These are phyloP conservation scores for Linum tenue DNA, from an alignment of 345 rosid genomes.

Conservation along the genomic window DNA sequence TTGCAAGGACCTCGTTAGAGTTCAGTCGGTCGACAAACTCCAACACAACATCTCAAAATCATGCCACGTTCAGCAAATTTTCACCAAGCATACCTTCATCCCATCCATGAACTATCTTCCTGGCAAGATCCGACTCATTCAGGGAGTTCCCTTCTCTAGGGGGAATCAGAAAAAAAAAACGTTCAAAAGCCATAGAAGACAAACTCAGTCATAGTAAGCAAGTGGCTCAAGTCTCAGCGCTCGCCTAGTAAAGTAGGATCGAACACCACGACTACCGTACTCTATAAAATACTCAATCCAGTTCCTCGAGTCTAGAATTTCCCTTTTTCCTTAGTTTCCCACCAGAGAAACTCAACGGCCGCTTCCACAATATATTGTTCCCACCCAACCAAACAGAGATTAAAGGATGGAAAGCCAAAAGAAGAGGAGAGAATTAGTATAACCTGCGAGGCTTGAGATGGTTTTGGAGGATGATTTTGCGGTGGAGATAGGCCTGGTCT, in stretches of 20 bases:
- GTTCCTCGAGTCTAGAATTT: slow-evolving; percentile 3
- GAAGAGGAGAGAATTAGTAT: too few relatives aligned
- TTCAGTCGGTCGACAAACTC: background rate
- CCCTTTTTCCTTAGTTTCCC: background rate
- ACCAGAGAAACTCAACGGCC: background rate
- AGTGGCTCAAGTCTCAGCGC: background rate
- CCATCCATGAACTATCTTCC: slow-evolving; percentile 71
- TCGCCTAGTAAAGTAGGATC: background rate
- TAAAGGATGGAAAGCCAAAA: background rate
- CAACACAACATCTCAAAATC: background rate
- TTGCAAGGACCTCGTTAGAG: slow-evolving; percentile 2
- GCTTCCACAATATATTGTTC: background rate
- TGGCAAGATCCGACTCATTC: slow-evolving; percentile 69
- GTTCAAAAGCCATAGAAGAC: background rate
- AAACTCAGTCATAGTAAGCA: background rate
- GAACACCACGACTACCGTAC: too few relatives aligned
- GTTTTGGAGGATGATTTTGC: slow-evolving; percentile 53
- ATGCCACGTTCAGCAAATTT: background rate
- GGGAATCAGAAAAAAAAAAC: slow-evolving; percentile 10
- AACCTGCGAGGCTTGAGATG: slow-evolving; percentile 51
- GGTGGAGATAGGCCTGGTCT: slow-evolving; percentile 81
- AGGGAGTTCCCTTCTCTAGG: slow-evolving; percentile 34
- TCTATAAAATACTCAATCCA: background rate
- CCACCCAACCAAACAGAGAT: slow-evolving; percentile 5
- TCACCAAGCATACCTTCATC: slow-evolving; percentile 55